Evolutionary conservation across 495 filamentous ascomycete species (phyloP).

Genomic region (Neurospora tetraspora): DNA sequence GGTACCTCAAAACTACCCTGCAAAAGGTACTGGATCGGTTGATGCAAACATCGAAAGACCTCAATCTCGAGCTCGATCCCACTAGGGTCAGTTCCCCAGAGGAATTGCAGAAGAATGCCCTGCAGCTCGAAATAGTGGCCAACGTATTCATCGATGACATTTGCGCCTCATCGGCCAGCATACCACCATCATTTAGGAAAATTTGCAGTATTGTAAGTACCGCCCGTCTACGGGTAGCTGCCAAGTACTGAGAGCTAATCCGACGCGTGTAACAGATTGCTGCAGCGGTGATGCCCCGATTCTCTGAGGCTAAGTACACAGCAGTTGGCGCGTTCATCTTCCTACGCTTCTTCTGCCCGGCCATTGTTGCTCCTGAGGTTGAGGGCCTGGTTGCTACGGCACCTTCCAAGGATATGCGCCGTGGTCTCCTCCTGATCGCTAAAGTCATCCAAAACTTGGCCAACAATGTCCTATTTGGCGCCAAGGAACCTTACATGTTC

Average conservation of each 20-base stretch:
- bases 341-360: constrained; percentile 58
- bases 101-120: constrained; percentile 49
- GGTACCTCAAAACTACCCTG: constrained; percentile 52
- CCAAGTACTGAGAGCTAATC: background rate
- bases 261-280: constrained; percentile 35
- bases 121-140: constrained; percentile 49
- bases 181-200: constrained; percentile 52
- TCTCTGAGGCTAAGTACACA: constrained; percentile 59
- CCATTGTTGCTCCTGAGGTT: constrained; percentile 56
- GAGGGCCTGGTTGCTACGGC: constrained; percentile 48
- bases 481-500: constrained; percentile 60
- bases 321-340: constrained; percentile 62
- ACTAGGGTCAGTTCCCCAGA: constrained; percentile 43
- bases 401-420: constrained; percentile 55
- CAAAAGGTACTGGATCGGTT: constrained; percentile 52
- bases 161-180: constrained; percentile 44
- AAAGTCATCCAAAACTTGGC: constrained; percentile 60
- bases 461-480: constrained; percentile 61
- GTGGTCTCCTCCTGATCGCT: constrained; percentile 54
- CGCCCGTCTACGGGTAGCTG: background rate
- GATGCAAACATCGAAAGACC: constrained; percentile 48
- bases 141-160: constrained; percentile 61
- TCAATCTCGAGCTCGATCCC: constrained; percentile 57
- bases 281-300: constrained; percentile 44
- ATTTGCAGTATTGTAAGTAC: constrained; percentile 50